These are phyloP conservation scores for Linnemannia exigua DNA, from an alignment of 192 early-diverging fungal genomes.

Conservation along the genomic window DNA sequence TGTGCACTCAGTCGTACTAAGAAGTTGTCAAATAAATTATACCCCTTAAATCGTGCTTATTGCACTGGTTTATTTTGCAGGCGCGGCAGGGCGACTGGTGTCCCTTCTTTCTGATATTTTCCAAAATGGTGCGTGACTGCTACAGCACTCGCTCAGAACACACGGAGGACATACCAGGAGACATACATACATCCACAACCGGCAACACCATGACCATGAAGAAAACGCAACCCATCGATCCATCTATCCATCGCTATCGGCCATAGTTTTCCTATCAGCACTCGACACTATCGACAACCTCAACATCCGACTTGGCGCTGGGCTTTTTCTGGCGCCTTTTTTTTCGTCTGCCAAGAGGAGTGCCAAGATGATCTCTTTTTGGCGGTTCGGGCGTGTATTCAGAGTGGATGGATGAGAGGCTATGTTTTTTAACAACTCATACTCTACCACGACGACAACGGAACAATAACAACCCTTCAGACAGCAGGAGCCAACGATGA, in stretches of 20 bases:
- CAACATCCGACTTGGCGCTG: neutral
- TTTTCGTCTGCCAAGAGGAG: neutral
- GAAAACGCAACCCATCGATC: conserved; percentile 11
- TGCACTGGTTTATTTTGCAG: neutral
- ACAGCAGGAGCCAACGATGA: neutral
- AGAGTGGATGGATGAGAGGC: neutral
- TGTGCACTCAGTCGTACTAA: too few relatives aligned
- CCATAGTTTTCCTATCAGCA: neutral
- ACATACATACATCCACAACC: neutral
- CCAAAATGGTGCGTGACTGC: conserved; percentile 49
- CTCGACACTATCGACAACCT: neutral
- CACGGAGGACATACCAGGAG: neutral
- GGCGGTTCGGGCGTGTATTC: neutral
- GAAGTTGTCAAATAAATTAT: too few relatives aligned
- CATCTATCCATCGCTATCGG: conserved; percentile 21
- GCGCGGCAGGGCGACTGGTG: conserved; percentile 7
- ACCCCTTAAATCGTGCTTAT: too few relatives aligned
- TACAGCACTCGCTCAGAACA: conserved; percentile 13
- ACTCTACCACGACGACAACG: neutral
- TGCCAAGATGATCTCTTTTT: neutral
- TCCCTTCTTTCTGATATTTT: conserved; percentile 43
- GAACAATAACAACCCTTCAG: neutral
- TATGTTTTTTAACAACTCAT: neutral
- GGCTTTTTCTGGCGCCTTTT: neutral
- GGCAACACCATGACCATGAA: neutral